Evolutionary conservation across 441 rosid species (phyloP), one percentile per base, ranked within the genome.

Genomic region (Populus trichocarpa): DNA sequence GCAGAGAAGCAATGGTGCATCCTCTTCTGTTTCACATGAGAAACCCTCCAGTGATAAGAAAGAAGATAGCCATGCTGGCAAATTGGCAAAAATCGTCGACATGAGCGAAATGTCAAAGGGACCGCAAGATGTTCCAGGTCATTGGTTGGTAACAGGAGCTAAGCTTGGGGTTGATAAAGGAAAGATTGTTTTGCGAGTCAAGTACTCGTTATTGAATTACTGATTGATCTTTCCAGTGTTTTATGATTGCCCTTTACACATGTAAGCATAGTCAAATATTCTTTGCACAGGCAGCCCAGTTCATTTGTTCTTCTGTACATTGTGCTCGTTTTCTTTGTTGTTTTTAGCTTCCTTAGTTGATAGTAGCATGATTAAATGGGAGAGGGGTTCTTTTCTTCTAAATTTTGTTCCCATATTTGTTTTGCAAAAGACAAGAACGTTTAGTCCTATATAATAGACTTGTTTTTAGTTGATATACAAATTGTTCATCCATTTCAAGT

Each of bases 121-220:
- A 53, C 91, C 92, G 0, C 84, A 89, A 75, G 94, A 91, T 82
- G 83, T 79, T 72, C 94, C 96, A 0, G 92, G 96, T 22, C 96
- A 91, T 80, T 91, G 96, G 96, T 70, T 90, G 84, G 96, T 90
- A 2, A 90, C 93, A 0, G 94, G 93, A 14, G 93, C 88, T 61
- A 92, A 92, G 83, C 93, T 92, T 8, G 92, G 93, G 61, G 88
- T 92, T 69, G 92, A 89, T 81, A 92, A 85, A 77, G 91, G 96
- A 26, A 92, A 81, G 76, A 90, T 92, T 69, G 83, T 89, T 69
- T 73, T 90, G 82, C 80, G 93, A 67, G 88, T 89, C 77, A 90
- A 90, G 78, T 89, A 90, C 78, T 89, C 94, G 20, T 83, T 92
- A 72, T 82, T 91, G 80, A 90, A 90, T 74, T 91, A 90, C 79